phyloP scores from a whole-genome alignment of 176 grass and related monocot genomes.

The Chrysopogon serrulatus region DNA sequence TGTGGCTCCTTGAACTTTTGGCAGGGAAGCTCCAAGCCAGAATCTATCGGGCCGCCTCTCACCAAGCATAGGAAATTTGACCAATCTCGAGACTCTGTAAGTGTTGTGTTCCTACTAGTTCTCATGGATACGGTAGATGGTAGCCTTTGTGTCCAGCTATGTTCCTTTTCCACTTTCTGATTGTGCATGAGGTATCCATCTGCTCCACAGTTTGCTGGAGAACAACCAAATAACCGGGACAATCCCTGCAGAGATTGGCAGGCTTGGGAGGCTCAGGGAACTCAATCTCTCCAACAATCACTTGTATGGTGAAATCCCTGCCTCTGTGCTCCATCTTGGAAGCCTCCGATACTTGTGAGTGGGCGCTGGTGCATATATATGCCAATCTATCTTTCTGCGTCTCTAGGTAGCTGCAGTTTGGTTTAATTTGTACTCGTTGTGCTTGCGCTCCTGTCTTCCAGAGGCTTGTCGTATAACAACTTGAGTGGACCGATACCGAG shows the following conservation, averaged over 20 bases:
- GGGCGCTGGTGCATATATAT: background rate
- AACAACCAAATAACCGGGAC: constrained; percentile 76
- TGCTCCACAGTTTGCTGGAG: constrained; percentile 57
- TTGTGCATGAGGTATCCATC: background rate
- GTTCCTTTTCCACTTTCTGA: background rate
- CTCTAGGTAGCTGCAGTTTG: background rate
- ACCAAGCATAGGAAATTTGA: constrained; percentile 67
- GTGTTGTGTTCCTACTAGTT: background rate
- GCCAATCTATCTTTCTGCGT: background rate
- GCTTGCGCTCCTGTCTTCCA: constrained; percentile 17
- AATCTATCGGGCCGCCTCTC: constrained; percentile 74
- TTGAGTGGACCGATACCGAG: constrained; percentile 60
- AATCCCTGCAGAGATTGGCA: constrained; percentile 77
- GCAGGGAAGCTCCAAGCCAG: constrained; percentile 59
- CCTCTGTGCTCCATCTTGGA: constrained; percentile 53
- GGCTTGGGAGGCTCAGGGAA: constrained; percentile 51
- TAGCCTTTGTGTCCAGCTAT: background rate
- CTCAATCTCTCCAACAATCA: constrained; percentile 87
- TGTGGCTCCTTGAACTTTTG: constrained; percentile 2
- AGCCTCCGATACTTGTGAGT: constrained; percentile 85
- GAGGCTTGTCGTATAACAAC: constrained; percentile 93
- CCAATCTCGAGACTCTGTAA: constrained; percentile 71
- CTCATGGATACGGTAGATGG: background rate
- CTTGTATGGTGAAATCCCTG: constrained; percentile 56
- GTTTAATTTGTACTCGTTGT: background rate